Evolutionary conservation across 2,329 filamentous ascomycete species (phyloP).

Genomic region (Aureobasidium subglaciale): DNA sequence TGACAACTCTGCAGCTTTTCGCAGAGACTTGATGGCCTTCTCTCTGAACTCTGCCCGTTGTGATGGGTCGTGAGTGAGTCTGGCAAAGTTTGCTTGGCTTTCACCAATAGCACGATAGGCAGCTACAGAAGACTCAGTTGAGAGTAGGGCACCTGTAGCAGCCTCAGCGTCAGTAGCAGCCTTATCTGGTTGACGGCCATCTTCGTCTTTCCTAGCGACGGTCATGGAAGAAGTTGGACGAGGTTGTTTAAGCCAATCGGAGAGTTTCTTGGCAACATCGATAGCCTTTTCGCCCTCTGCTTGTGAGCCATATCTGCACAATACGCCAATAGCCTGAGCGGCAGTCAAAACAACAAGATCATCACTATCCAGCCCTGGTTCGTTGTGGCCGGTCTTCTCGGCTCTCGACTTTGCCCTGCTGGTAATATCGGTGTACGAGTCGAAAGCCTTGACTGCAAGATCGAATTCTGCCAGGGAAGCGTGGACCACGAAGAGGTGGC

Average conservation of each 20-base stretch:
- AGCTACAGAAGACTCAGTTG: conserved; percentile 56
- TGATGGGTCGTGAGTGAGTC: conserved; percentile 68
- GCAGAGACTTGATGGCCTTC: conserved; percentile 60
- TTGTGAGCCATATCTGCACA: conserved; percentile 73
- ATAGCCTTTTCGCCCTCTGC: conserved; percentile 73
- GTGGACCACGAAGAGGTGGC: conserved; percentile 82
- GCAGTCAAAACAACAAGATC: conserved; percentile 69
- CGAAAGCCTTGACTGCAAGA: conserved; percentile 80
- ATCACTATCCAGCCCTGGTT: conserved; percentile 70
- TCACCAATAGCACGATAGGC: conserved; percentile 82
- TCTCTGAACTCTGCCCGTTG: conserved; percentile 65
- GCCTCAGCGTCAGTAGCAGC: conserved; percentile 24
- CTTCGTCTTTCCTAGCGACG: conserved; percentile 14
- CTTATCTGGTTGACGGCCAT: conserved; percentile 9
- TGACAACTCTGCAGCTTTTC: conserved; percentile 1
- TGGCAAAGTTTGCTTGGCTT: conserved; percentile 80
- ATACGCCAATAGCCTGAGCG: conserved; percentile 67
- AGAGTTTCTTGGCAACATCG: conserved; percentile 61
- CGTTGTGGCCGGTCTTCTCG: conserved; percentile 62
- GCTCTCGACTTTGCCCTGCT: conserved; percentile 77
- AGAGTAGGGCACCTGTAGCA: conserved; percentile 39
- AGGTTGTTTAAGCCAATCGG: conserved; percentile 65
- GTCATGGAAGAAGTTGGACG: conserved; percentile 24
- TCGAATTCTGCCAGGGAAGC: conserved; percentile 85
- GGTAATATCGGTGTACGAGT: conserved; percentile 85